Conservation (phyloP, 2,329 filamentous ascomycete species). For the Lasiodiplodia citricola region DNA sequence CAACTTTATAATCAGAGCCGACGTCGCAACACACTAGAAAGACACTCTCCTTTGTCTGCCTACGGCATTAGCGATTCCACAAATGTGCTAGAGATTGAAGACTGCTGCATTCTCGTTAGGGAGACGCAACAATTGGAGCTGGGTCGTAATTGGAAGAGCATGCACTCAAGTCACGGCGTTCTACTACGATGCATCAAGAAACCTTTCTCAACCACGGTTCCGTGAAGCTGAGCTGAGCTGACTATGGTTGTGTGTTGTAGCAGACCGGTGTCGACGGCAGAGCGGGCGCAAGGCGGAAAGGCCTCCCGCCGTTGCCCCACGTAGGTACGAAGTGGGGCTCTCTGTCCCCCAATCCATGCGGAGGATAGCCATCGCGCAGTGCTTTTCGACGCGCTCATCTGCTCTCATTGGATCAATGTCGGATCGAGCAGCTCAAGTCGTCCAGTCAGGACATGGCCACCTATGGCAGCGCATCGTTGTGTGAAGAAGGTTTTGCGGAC, state of each 20-base stretch:
- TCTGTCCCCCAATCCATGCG: neutral
- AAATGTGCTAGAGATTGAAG: neutral
- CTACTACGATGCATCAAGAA: neutral
- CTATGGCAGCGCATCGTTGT: neutral
- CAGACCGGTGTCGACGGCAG: neutral
- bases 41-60: too few species aligned
- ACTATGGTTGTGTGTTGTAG: neutral
- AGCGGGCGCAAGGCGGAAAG: constrained; percentile 2
- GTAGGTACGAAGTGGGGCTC: neutral
- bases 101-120: neutral
- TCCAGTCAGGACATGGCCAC: neutral
- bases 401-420: constrained; percentile 1
- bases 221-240: neutral
- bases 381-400: neutral
- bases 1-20: neutral
- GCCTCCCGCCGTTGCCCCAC: constrained; percentile 14
- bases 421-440: neutral
- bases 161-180: neutral
- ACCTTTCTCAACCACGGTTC: neutral
- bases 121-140: neutral
- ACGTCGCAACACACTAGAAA: neutral
- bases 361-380: neutral
- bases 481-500: neutral
- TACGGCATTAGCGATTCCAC: too few species aligned
- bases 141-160: neutral